Percentiles rank a stretch among this genome's conserved stretches.
phyloP scores from a whole-genome alignment of 2,329 filamentous ascomycete species.

The Atkinsonella texensis region DNA sequence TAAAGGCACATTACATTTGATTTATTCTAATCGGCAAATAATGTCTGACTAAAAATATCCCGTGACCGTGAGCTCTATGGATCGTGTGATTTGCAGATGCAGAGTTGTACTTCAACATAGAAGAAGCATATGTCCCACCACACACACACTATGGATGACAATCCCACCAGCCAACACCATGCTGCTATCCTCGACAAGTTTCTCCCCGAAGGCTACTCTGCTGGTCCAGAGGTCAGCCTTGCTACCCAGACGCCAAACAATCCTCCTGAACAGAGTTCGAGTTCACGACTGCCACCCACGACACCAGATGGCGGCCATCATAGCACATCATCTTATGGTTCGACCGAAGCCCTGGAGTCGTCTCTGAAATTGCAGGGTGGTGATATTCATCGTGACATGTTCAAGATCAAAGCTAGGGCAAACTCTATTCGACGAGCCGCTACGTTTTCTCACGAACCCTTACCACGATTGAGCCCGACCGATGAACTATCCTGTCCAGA shows the following conservation, averaged over 20 bases:
- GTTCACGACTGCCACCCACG: neutral
- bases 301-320: neutral
- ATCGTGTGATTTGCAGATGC: neutral
- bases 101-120: neutral
- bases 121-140: neutral
- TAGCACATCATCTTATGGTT: neutral
- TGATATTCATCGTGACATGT: constrained; percentile 68
- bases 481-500: constrained; percentile 23
- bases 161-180: constrained; percentile 18
- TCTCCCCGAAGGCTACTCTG: constrained; percentile 27
- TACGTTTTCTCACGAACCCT: constrained; percentile 50
- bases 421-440: constrained; percentile 43
- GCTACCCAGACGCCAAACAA: constrained; percentile 6
- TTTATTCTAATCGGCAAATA: no score
- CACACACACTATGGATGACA: constrained; percentile 16
- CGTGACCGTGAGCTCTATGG: neutral
- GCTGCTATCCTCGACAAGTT: constrained; percentile 26
- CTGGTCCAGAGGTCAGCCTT: constrained; percentile 25
- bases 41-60: no score
- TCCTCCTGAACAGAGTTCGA: neutral
- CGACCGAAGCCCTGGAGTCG: constrained; percentile 37
- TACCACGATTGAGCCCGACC: constrained; percentile 17
- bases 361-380: constrained; percentile 63
- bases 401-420: constrained; percentile 53
- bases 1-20: no score